A percentile compares a stretch with the other conserved stretches of the same genome.
Evolutionary conservation across 768 basidiomycete species (phyloP).

Genomic region (Suillus brevipes): DNA sequence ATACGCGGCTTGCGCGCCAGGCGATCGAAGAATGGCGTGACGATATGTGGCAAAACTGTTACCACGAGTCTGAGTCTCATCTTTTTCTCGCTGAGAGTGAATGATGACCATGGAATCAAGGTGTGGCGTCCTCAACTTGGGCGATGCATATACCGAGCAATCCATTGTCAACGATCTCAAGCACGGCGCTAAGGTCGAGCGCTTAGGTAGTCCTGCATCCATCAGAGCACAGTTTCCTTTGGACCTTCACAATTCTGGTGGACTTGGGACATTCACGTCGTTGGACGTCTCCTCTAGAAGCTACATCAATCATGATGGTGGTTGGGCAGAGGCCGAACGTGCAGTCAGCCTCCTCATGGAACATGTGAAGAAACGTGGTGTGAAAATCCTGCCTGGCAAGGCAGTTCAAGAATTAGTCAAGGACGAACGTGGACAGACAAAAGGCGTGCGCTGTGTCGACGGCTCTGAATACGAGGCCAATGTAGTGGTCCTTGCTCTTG

Average conservation of each 20-base stretch:
- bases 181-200: conserved; percentile 51
- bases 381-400: conserved; percentile 57
- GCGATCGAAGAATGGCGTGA: conserved; percentile 78
- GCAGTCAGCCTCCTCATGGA: conserved; percentile 57
- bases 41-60: conserved; percentile 68
- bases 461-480: conserved; percentile 57
- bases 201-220: conserved; percentile 18
- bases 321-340: conserved; percentile 81
- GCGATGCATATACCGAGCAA: conserved; percentile 46
- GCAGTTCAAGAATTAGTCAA: conserved; percentile 52
- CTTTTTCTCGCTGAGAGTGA: neutral
- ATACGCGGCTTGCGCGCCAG: conserved; percentile 69
- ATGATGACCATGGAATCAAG: neutral
- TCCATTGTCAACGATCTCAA: conserved; percentile 64
- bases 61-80: conserved; percentile 73
- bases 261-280: conserved; percentile 12
- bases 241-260: conserved; percentile 16
- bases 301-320: conserved; percentile 75
- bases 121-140: conserved; percentile 29
- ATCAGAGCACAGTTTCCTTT: conserved; percentile 20
- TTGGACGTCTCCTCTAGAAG: conserved; percentile 42
- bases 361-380: conserved; percentile 60
- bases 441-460: conserved; percentile 63
- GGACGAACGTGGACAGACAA: conserved; percentile 39
- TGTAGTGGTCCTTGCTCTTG: conserved; percentile 68